Conservation (phyloP, 805 yeast species). For the Komagataella pseudopastoris region DNA sequence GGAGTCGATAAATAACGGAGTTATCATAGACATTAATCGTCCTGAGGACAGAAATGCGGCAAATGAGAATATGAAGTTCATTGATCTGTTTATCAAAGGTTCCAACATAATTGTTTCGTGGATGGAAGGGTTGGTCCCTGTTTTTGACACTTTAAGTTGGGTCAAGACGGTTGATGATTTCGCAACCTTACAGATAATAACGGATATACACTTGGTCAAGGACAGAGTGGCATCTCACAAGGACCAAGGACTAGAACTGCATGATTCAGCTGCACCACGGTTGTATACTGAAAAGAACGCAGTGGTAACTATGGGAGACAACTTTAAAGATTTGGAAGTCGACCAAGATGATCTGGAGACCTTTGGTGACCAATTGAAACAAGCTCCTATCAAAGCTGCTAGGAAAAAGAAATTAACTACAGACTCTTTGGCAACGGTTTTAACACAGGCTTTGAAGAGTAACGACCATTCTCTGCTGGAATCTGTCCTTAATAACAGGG, state of each 20-base stretch:
- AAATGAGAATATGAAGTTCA: constrained; percentile 13
- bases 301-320: constrained; percentile 49
- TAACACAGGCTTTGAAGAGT: constrained; percentile 78
- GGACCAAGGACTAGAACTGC: constrained; percentile 30
- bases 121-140: constrained; percentile 48
- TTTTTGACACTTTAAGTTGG: constrained; percentile 45
- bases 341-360: constrained; percentile 28
- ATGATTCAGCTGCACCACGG: constrained; percentile 38
- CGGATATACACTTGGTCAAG: neutral
- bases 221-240: constrained; percentile 10
- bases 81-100: constrained; percentile 12
- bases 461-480: constrained; percentile 82
- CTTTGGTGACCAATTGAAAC: constrained; percentile 6
- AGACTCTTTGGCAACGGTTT: constrained; percentile 72
- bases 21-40: constrained; percentile 30
- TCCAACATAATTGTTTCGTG: constrained; percentile 34
- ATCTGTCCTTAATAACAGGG: constrained; percentile 53
- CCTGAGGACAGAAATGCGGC: constrained; percentile 22
- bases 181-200: neutral
- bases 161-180: constrained; percentile 10
- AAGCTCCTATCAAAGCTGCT: constrained; percentile 9
- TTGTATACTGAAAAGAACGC: constrained; percentile 50
- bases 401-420: constrained; percentile 30
- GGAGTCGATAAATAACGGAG: constrained; percentile 37
- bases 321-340: constrained; percentile 39